These are phyloP conservation scores for Anisogramma anomala DNA, from an alignment of 2,329 filamentous ascomycete genomes.

Conservation along the genomic window DNA sequence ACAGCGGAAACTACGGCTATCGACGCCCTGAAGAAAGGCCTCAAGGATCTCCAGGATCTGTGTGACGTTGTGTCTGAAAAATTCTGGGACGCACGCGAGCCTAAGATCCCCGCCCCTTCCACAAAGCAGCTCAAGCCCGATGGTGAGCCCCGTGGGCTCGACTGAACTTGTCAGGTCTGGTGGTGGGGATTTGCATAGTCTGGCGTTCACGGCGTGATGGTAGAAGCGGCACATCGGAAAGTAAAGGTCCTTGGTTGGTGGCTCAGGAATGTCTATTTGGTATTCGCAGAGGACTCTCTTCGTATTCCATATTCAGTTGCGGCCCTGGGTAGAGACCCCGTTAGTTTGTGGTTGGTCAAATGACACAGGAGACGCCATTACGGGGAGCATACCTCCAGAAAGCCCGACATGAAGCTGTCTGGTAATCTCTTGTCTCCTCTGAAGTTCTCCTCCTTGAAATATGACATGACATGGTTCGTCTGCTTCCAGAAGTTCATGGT, in stretches of 20 bases:
- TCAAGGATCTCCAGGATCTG: constrained; percentile 77
- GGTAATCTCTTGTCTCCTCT: constrained; percentile 70
- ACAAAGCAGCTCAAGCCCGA: constrained; percentile 13
- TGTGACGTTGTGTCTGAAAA: constrained; percentile 92
- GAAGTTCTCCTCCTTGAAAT: constrained; percentile 77
- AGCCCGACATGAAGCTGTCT: constrained; percentile 83
- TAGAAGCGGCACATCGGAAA: constrained; percentile 12
- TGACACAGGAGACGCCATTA: neutral
- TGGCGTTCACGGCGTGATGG: constrained; percentile 14
- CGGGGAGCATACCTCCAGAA: constrained; percentile 65
- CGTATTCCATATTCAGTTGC: constrained; percentile 37
- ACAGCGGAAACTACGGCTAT: constrained; percentile 69
- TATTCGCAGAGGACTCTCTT: constrained; percentile 23
- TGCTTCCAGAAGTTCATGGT: constrained; percentile 99
- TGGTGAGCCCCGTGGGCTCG: constrained; percentile 12
- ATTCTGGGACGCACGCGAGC: constrained; percentile 58
- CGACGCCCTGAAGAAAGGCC: constrained; percentile 79
- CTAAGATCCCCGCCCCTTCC: constrained; percentile 11
- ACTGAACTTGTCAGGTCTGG: neutral
- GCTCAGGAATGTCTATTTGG: constrained; percentile 16
- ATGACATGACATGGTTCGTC: constrained; percentile 87
- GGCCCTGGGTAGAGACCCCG: constrained; percentile 30
- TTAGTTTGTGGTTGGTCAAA: constrained; percentile 15
- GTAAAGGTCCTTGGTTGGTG: constrained; percentile 24
- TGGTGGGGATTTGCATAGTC: constrained; percentile 7